These are phyloP conservation scores for Pontederia paniculata DNA, from an alignment of 176 grass and related monocot species.

Conservation along the genomic window DNA sequence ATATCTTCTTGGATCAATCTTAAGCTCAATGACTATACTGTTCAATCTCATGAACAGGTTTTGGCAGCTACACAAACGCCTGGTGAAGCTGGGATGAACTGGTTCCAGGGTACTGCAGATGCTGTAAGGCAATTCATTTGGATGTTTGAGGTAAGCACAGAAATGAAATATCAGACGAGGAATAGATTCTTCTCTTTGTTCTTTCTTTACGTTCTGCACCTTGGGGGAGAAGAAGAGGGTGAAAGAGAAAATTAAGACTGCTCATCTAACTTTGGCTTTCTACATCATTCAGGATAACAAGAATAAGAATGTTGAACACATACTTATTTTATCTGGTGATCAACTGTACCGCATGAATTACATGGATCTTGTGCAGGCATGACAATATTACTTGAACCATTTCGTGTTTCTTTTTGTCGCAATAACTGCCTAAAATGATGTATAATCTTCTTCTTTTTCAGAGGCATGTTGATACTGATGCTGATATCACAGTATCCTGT, in stretches of 20 bases:
- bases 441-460: slow-evolving; percentile 28
- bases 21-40: neutral
- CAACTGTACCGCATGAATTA: slow-evolving; percentile 79
- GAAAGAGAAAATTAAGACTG: neutral
- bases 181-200: too few relatives aligned
- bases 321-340: slow-evolving; percentile 65
- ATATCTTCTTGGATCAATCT: neutral
- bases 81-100: slow-evolving; percentile 50
- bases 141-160: slow-evolving; percentile 46
- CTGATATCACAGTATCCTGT: slow-evolving; percentile 60
- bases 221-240: too few relatives aligned
- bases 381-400: neutral
- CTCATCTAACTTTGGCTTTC: neutral
- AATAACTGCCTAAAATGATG: neutral
- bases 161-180: neutral
- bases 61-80: slow-evolving; percentile 70
- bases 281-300: slow-evolving; percentile 36
- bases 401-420: neutral
- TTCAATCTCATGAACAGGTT: slow-evolving; percentile 29
- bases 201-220: too few relatives aligned
- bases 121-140: slow-evolving; percentile 75
- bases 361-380: slow-evolving; percentile 67
- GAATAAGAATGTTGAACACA: slow-evolving; percentile 54
- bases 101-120: slow-evolving; percentile 57
- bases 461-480: slow-evolving; percentile 60